Base-by-base conservation (phyloP, 225 moss, liverwort and hornwort species). In the Asterella californica region DNA sequence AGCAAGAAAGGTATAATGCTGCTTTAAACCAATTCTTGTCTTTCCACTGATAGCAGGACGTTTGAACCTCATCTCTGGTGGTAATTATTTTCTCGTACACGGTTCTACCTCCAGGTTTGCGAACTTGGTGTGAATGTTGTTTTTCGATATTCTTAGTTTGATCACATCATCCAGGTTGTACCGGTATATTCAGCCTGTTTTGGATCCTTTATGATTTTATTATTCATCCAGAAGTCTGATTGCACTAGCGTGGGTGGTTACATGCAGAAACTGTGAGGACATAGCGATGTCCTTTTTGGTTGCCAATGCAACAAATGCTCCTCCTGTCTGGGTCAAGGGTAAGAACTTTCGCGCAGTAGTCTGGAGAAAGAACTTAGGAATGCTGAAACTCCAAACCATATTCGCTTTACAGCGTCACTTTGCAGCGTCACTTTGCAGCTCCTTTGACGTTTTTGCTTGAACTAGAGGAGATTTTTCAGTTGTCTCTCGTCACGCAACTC, bases 281-380 rank as follows among this genome's bases (percentile, higher is more conserved):
- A 99, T 99, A 54, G 97, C 97, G 9, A 99, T 99, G 97, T 95
- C 97, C 37, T 99, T 99, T 74, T 79, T 99, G 86, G 92, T 95
- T 84, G 97, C 97, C 66, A 99, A 99, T 81, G 83, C 81, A 78
- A 93, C 95, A 60, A 87, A 91, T 80, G 95, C 95, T 78, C 90
- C 97, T 73, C 97, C 97, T 47, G 74, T 95, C 70, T 99, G 97
- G 97, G 90, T 99, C 15, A 95, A 95, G 77, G 91, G 89, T 88
- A 87, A 52, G 60, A 18, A 74, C 32, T 18, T 6, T 27, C 33
- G n/a, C 30, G 21, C 33, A 30, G 15, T 50, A 32, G 15, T 15
- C 15, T 9, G 0, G 14, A 42, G 29, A 27, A 27, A 29, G 48
- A 63, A 10, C 77, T 46, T 38, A n/a, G 72, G 49, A 72, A 21